Conservation (phyloP, 2,329 filamentous ascomycete genomes). For the Ophiostoma triangulosporum region DNA sequence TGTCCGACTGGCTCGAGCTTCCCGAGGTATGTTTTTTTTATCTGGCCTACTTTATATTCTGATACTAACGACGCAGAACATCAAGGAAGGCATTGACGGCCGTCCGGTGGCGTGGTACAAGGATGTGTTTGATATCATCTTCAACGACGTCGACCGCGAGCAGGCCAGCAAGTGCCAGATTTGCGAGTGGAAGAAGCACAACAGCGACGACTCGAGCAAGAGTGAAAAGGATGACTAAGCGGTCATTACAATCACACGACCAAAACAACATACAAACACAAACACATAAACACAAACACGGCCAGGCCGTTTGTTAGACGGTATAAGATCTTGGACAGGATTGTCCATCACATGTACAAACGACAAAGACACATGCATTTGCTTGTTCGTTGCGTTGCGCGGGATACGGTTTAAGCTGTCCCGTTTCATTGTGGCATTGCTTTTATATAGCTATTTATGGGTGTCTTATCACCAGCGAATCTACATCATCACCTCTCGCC, state of each 20-base stretch:
- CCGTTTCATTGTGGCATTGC: neutral
- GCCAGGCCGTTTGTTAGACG: neutral
- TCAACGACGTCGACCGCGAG: constrained; percentile 63
- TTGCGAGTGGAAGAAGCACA: constrained; percentile 38
- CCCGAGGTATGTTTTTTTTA: constrained; percentile 60
- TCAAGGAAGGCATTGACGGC: constrained; percentile 91
- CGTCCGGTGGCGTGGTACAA: constrained; percentile 85
- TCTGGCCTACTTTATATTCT: neutral
- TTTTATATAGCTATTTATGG: no score
- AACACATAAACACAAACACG: neutral
- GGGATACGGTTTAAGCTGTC: neutral
- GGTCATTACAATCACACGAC: constrained; percentile 7
- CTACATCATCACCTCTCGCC: no score
- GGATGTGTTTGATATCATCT: constrained; percentile 85
- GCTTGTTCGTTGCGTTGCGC: neutral
- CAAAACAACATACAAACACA: neutral
- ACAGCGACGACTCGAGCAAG: constrained; percentile 30
- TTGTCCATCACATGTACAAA: neutral
- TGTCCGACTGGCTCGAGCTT: constrained; percentile 93
- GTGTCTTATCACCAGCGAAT: no score
- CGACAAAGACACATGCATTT: neutral
- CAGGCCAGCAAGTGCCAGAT: constrained; percentile 63
- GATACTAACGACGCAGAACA: constrained; percentile 51
- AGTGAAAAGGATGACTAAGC: constrained; percentile 30
- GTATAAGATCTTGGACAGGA: neutral